Evolutionary conservation across 1,139 yeast genomes (phyloP).

Genomic region (Suhomyces anneliseae): DNA sequence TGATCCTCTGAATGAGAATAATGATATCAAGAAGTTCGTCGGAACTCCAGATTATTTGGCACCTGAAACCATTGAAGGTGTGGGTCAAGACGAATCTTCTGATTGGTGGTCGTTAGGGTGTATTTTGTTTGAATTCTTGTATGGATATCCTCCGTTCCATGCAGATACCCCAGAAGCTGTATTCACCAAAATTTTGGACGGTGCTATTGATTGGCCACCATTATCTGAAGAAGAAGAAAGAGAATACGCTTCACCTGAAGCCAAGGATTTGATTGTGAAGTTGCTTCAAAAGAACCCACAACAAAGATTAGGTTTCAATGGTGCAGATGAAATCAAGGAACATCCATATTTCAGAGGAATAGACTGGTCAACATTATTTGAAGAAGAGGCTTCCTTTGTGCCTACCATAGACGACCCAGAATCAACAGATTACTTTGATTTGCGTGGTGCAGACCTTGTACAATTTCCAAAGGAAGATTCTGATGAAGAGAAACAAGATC

Average conservation of each 20-base stretch:
- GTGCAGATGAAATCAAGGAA: constrained; percentile 72
- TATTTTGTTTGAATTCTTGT: constrained; percentile 84
- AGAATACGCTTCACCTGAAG: constrained; percentile 60
- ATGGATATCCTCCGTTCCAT: constrained; percentile 96
- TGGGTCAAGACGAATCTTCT: constrained; percentile 79
- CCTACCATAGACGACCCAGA: constrained; percentile 82
- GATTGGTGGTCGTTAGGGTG: constrained; percentile 99
- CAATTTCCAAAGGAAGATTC: constrained; percentile 58
- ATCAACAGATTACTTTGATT: constrained; percentile 87
- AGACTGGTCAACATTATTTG: constrained; percentile 74
- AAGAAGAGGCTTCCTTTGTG: constrained; percentile 78
- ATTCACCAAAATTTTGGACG: constrained; percentile 72
- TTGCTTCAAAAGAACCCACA: constrained; percentile 64
- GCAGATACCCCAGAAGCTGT: constrained; percentile 78
- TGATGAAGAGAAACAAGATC: constrained; percentile 29
- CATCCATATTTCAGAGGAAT: constrained; percentile 78
- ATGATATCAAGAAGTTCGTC: constrained; percentile 57
- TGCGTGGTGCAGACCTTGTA: constrained; percentile 77
- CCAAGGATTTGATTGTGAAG: constrained; percentile 68
- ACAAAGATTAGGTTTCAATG: constrained; percentile 69
- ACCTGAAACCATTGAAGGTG: constrained; percentile 90
- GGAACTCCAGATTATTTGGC: constrained; percentile 99
- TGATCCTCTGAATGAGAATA: constrained; percentile 60
- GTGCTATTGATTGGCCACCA: constrained; percentile 84
- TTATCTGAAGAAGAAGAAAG: constrained; percentile 49